Percentiles rank a stretch among this genome's conserved stretches.
These are phyloP conservation scores for Cystobasidium sp. DNA, from an alignment of 1,284 basidiomycete species.

Conservation along the genomic window DNA sequence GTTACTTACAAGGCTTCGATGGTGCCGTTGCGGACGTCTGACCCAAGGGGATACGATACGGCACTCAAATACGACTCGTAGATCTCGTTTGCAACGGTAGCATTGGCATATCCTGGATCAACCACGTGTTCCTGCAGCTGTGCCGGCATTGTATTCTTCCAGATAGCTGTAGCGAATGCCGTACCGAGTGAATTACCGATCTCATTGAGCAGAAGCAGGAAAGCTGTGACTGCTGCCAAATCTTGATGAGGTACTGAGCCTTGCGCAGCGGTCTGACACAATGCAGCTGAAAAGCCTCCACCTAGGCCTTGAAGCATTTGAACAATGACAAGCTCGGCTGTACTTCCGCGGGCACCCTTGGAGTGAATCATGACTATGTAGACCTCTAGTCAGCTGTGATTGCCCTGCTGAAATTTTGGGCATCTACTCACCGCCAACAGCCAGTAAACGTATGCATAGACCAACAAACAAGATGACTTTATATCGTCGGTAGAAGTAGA, in stretches of 20 bases:
- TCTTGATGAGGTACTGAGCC: conserved; percentile 69
- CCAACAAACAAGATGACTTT: conserved; percentile 71
- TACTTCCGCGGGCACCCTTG: conserved; percentile 49
- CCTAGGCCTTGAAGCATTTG: conserved; percentile 76
- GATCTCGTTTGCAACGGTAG: conserved; percentile 49
- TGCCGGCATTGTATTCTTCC: conserved; percentile 66
- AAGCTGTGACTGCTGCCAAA: conserved; percentile 76
- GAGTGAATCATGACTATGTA: conserved; percentile 63
- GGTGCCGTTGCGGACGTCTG: conserved; percentile 52
- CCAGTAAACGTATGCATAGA: conserved; percentile 61
- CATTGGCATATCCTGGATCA: conserved; percentile 50
- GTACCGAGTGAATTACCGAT: conserved; percentile 76
- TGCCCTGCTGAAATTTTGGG: too few relatives aligned
- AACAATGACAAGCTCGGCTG: conserved; percentile 58
- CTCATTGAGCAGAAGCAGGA: conserved; percentile 77
- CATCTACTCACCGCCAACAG: conserved; percentile 38
- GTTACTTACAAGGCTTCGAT: conserved; percentile 45
- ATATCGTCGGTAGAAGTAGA: conserved; percentile 65
- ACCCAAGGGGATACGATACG: conserved; percentile 54
- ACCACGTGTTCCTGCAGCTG: conserved; percentile 64
- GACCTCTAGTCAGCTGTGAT: too few relatives aligned
- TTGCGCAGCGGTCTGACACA: conserved; percentile 75
- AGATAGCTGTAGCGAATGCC: conserved; percentile 65
- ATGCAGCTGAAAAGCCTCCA: conserved; percentile 73
- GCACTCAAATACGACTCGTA: conserved; percentile 54